phyloP scores from a whole-genome alignment of 2,329 filamentous ascomycete species.

The Cercospora sp. region DNA sequence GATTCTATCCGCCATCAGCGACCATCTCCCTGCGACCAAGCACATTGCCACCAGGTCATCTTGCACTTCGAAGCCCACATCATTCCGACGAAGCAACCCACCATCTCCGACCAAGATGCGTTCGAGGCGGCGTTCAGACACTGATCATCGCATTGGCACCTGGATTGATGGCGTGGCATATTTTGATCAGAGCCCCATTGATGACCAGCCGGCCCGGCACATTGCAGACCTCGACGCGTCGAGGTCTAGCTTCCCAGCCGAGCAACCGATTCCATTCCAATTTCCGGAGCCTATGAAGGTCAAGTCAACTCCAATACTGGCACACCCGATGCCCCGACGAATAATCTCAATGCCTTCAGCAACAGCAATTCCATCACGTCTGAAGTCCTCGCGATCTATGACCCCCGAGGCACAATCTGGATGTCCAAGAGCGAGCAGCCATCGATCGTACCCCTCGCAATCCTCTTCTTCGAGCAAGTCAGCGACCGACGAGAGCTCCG shows the following conservation, averaged over 20 bases:
- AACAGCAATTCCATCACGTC: neutral
- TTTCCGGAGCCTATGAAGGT: neutral
- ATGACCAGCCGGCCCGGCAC: conserved; percentile 2
- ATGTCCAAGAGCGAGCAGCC: neutral
- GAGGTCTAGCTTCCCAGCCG: neutral
- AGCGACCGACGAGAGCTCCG: conserved; percentile 40
- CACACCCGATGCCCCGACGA: neutral
- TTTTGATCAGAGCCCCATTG: conserved; percentile 38
- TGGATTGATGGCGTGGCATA: conserved; percentile 49
- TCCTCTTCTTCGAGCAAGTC: conserved; percentile 42
- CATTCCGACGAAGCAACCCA: conserved; percentile 14
- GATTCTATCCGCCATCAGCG: conserved; percentile 41
- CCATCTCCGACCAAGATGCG: conserved; percentile 13
- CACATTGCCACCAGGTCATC: neutral
- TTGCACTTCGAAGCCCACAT: neutral
- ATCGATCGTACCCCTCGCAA: conserved; percentile 24
- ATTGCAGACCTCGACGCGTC: neutral
- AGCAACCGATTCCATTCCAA: neutral
- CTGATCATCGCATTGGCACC: conserved; percentile 42
- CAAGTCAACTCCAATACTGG: neutral
- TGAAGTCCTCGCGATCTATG: neutral
- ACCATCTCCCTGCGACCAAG: conserved; percentile 11
- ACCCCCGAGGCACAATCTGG: neutral
- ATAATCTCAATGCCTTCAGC: neutral
- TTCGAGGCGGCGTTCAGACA: conserved; percentile 32